These are phyloP conservation scores for Quercus ilex DNA, from an alignment of 306 rosid genomes.

Conservation along the genomic window DNA sequence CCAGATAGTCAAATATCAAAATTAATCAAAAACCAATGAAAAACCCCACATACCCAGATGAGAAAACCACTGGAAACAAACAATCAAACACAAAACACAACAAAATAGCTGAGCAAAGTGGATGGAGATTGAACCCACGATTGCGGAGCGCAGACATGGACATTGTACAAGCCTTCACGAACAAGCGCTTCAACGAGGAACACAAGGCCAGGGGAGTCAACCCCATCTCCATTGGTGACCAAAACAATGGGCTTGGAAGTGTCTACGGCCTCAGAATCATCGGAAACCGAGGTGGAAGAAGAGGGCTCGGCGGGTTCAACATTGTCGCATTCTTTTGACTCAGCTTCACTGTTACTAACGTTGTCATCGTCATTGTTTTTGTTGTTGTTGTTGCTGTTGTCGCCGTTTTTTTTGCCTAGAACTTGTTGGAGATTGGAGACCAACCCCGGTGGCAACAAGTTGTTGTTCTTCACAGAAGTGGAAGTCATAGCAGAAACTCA, in stretches of 20 bases:
- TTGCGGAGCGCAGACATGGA: slow-evolving; percentile 96
- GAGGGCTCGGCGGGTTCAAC: slow-evolving; percentile 32
- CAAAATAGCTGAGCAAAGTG: background rate
- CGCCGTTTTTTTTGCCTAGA: slow-evolving; percentile 40
- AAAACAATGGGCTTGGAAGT: slow-evolving; percentile 64
- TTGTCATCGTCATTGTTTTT: no score
- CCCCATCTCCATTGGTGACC: slow-evolving; percentile 71
- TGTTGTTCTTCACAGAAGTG: slow-evolving; percentile 47
- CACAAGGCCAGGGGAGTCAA: slow-evolving; percentile 78
- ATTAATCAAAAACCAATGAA: background rate
- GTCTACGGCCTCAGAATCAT: slow-evolving; percentile 20
- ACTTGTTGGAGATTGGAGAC: slow-evolving; percentile 87
- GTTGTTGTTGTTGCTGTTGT: no score
- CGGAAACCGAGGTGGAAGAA: slow-evolving; percentile 37
- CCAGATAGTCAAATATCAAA: background rate
- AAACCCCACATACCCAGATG: background rate
- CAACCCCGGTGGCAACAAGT: slow-evolving; percentile 79
- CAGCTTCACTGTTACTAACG: background rate
- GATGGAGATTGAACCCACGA: slow-evolving; percentile 58
- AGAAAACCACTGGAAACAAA: background rate
- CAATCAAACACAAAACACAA: background rate
- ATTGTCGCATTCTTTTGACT: slow-evolving; percentile 17
- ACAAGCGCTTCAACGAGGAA: slow-evolving; percentile 80
- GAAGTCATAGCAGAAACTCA: slow-evolving; percentile 34
- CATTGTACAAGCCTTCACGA: slow-evolving; percentile 66